phyloP scores from a whole-genome alignment of 768 basidiomycete species.

The Guyanaporus albipodus region DNA sequence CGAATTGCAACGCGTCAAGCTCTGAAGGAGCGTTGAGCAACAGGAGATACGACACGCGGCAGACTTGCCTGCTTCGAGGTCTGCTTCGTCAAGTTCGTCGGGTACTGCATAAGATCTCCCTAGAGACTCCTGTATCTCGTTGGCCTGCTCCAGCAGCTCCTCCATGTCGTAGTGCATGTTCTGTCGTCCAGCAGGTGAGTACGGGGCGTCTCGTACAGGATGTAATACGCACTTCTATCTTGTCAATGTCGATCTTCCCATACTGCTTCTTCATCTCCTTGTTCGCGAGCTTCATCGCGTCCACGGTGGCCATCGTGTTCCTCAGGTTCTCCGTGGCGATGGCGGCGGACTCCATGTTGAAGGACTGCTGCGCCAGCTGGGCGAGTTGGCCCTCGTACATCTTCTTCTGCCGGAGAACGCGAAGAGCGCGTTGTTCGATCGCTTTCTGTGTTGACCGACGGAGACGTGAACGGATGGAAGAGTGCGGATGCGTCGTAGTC shows the following conservation, averaged over 20 bases:
- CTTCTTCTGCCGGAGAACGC: constrained; percentile 90
- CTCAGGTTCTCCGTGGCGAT: constrained; percentile 96
- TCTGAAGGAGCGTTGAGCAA: constrained; percentile 46
- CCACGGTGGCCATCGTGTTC: constrained; percentile 98
- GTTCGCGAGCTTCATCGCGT: constrained; percentile 94
- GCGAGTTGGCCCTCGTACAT: constrained; percentile 93
- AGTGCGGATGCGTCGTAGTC: neutral
- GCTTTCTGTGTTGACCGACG: constrained; percentile 57
- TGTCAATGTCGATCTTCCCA: constrained; percentile 94
- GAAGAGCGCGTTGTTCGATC: constrained; percentile 90
- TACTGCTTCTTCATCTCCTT: constrained; percentile 97
- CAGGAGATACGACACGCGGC: neutral
- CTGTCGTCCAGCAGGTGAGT: constrained; percentile 38
- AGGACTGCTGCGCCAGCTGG: constrained; percentile 91
- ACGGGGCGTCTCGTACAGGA: neutral
- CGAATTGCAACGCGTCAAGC: constrained; percentile 88
- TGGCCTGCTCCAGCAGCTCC: constrained; percentile 92
- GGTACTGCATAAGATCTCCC: constrained; percentile 94
- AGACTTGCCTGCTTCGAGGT: constrained; percentile 85
- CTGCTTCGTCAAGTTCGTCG: constrained; percentile 96
- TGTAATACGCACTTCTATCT: constrained; percentile 77
- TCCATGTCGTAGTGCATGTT: constrained; percentile 98
- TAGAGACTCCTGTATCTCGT: constrained; percentile 94
- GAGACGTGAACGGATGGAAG: neutral
- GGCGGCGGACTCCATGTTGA: constrained; percentile 97